These are phyloP conservation scores for Usnea hakonensis DNA, from an alignment of 495 filamentous ascomycete genomes.

Conservation along the genomic window DNA sequence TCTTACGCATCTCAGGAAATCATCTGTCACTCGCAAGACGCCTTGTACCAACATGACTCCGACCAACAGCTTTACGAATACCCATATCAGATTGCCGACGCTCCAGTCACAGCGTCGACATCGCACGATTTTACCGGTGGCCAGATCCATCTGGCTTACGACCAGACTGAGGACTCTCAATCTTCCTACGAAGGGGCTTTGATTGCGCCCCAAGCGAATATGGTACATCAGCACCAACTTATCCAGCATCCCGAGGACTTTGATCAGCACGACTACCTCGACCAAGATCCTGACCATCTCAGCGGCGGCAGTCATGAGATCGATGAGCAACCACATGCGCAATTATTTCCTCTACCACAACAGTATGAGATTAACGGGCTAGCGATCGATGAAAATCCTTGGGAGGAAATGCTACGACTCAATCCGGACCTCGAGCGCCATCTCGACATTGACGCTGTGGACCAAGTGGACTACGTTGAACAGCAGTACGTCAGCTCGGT, in stretches of 20 bases:
- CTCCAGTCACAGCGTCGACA: not conserved
- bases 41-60: not conserved
- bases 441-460: not conserved
- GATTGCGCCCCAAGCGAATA: slow-evolving; percentile 11
- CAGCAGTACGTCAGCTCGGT: not conserved
- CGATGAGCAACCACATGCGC: not conserved
- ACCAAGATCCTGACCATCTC: not conserved
- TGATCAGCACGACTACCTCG: not conserved
- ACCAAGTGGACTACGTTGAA: not conserved
- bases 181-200: slow-evolving; percentile 6
- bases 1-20: slow-evolving; percentile 4
- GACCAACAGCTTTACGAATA: slow-evolving; percentile 2
- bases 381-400: not conserved
- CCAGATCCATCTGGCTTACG: slow-evolving; percentile 12
- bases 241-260: slow-evolving; percentile 13
- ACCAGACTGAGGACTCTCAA: not conserved
- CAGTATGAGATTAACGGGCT: slow-evolving; percentile 1
- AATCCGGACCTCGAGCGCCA: slow-evolving; percentile 1
- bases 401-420: slow-evolving; percentile 4
- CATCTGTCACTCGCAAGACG: slow-evolving; percentile 7
- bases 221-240: slow-evolving; percentile 12
- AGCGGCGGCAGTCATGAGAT: not conserved
- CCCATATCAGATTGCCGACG: not conserved
- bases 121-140: slow-evolving; percentile 16
- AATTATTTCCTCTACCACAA: not conserved